A percentile compares a stretch with the other conserved stretches of the same genome.
Evolutionary conservation across 1,284 basidiomycete genomes (phyloP).

Genomic region (Xerocomus minutiporus): DNA sequence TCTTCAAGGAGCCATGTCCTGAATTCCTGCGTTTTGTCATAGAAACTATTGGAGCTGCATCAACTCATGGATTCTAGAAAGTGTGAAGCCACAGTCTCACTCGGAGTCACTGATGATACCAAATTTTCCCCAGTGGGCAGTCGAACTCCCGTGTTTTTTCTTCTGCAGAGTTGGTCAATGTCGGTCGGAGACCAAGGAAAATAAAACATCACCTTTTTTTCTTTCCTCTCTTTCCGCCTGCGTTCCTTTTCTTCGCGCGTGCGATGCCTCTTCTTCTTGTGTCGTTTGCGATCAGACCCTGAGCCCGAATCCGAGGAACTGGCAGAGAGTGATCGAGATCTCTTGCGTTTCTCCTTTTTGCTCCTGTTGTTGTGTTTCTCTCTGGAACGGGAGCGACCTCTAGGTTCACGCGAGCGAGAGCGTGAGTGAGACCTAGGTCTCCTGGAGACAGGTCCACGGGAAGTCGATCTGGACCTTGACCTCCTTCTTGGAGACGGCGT

Average conservation of each 20-base stretch:
- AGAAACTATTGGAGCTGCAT: constrained; percentile 48
- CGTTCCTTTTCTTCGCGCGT: constrained; percentile 40
- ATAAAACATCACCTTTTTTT: constrained; percentile 49
- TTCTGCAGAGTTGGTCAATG: constrained; percentile 38
- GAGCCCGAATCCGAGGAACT: constrained; percentile 34
- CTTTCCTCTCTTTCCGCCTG: constrained; percentile 62
- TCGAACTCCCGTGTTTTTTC: constrained; percentile 51
- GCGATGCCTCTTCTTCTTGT: constrained; percentile 44
- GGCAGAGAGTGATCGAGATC: constrained; percentile 39
- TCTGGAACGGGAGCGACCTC: constrained; percentile 27
- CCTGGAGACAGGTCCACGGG: constrained; percentile 13
- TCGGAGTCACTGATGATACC: constrained; percentile 80
- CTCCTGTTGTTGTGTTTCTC: constrained; percentile 23
- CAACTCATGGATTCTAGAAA: constrained; percentile 8
- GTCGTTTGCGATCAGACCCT: constrained; percentile 37
- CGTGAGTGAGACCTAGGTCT: constrained; percentile 23
- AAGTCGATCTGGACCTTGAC: constrained; percentile 28
- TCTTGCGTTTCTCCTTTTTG: constrained; percentile 31
- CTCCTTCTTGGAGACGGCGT: constrained; percentile 20
- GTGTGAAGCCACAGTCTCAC: constrained; percentile 40
- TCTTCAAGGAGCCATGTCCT: constrained; percentile 89
- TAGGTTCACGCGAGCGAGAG: constrained; percentile 23
- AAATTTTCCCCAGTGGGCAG: constrained; percentile 79
- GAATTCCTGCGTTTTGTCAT: constrained; percentile 78
- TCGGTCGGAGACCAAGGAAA: not conserved